Percentiles rank a stretch among this genome's conserved stretches.
These are phyloP conservation scores for Trametes pubescens DNA, from an alignment of 1,284 basidiomycete genomes.

Conservation along the genomic window DNA sequence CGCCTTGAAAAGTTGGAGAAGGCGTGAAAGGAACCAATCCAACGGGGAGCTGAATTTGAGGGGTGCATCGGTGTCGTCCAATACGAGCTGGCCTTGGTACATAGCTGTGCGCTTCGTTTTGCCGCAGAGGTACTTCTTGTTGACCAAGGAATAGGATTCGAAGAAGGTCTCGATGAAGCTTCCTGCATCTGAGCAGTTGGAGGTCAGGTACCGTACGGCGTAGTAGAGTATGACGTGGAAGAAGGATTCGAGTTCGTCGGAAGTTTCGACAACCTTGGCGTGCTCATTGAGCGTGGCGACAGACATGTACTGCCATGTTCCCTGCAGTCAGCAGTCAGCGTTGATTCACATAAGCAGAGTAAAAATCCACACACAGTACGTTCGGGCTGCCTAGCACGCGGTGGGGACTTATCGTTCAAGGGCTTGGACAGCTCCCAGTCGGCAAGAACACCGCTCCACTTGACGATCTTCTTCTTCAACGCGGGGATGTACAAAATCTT, in stretches of 20 bases:
- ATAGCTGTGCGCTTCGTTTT: background rate
- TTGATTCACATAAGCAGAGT: background rate
- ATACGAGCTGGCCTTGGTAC: background rate
- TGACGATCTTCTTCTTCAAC: background rate
- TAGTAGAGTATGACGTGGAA: conserved; percentile 25
- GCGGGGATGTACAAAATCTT: background rate
- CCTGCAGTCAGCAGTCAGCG: conserved; percentile 5
- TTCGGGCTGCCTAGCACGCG: conserved; percentile 12
- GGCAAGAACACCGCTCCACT: conserved; percentile 19
- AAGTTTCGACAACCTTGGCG: conserved; percentile 3
- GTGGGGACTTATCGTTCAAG: background rate
- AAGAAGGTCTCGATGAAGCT: conserved; percentile 20
- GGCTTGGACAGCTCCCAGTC: conserved; percentile 29
- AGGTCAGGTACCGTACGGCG: conserved; percentile 18
- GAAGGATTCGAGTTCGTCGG: conserved; percentile 28
- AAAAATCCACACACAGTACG: conserved; percentile 7
- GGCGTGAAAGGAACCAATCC: background rate
- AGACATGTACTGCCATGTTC: conserved; percentile 28
- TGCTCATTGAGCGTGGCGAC: conserved; percentile 7
- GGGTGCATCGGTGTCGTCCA: background rate
- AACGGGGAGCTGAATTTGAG: conserved; percentile 11
- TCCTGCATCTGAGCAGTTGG: conserved; percentile 5
- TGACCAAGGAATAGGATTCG: conserved; percentile 5
- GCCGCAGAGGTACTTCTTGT: background rate
- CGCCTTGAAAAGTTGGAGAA: conserved; percentile 17